A percentile compares a stretch with the other conserved stretches of the same genome.
Conservation (phyloP, 2,329 filamentous ascomycete species). For the Pyricularia sp. region DNA sequence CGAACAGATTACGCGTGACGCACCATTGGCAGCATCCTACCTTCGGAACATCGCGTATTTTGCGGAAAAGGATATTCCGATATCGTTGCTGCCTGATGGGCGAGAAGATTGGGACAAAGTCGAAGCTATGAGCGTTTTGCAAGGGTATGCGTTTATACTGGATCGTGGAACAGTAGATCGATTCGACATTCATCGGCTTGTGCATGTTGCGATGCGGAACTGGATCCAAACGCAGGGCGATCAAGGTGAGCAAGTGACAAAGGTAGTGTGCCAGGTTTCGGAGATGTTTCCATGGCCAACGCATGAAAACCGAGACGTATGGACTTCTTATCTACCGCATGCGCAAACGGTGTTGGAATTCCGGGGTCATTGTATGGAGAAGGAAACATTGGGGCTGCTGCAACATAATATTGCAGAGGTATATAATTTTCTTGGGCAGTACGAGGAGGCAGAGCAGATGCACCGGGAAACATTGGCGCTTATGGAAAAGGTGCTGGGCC, state of each 20-base stretch:
- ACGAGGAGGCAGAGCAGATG: too few species aligned
- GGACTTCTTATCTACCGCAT: slow-evolving; percentile 17
- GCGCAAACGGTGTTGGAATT: slow-evolving; percentile 6
- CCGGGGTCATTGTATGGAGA: too few species aligned
- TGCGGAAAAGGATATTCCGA: slow-evolving; percentile 19
- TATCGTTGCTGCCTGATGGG: slow-evolving; percentile 13
- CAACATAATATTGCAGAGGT: too few species aligned
- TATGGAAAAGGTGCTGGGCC: too few species aligned
- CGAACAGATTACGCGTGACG: slow-evolving; percentile 9
- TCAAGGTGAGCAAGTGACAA: background rate
- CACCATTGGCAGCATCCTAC: slow-evolving; percentile 10
- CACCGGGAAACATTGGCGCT: too few species aligned
- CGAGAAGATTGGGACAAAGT: slow-evolving; percentile 1
- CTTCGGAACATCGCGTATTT: slow-evolving; percentile 20
- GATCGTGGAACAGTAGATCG: too few species aligned
- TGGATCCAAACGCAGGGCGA: slow-evolving; percentile 15
- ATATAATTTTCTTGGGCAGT: too few species aligned
- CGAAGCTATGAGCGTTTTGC: too few species aligned
- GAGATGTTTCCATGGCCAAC: slow-evolving; percentile 8
- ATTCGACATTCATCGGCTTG: slow-evolving; percentile 11
- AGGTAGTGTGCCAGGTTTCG: slow-evolving; percentile 9
- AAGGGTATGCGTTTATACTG: too few species aligned
- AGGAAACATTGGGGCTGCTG: too few species aligned
- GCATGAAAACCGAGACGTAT: slow-evolving; percentile 12
- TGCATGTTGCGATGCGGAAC: slow-evolving; percentile 16